Evolutionary conservation across 306 rosid genomes (phyloP).

Genomic region (Malus asiatica): DNA sequence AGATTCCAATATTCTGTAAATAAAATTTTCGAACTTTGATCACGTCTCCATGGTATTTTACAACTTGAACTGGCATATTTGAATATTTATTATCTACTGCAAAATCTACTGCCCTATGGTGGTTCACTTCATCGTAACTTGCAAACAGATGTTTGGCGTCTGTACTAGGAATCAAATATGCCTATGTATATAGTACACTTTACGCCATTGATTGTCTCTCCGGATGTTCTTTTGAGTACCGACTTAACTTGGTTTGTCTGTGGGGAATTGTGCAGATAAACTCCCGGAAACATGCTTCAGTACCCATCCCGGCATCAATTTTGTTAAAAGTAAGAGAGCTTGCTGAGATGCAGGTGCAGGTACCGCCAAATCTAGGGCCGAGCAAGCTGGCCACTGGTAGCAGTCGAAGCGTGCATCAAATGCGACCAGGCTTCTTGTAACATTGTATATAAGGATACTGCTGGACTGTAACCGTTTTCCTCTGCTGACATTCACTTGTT

Average conservation of each 20-base stretch:
- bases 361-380: constrained; percentile 47
- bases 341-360: constrained; percentile 75
- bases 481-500: background rate
- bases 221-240: background rate
- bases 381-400: constrained; percentile 34
- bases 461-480: constrained; percentile 15
- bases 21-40: background rate
- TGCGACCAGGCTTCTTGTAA: constrained; percentile 58
- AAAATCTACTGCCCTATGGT: background rate
- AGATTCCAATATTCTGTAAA: background rate
- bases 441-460: constrained; percentile 43
- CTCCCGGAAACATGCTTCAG: constrained; percentile 68
- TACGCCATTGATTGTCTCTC: background rate
- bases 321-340: constrained; percentile 78
- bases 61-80: background rate
- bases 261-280: constrained; percentile 38
- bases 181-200: background rate
- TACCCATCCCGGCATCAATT: constrained; percentile 68
- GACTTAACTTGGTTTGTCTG: background rate
- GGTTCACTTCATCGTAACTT: background rate
- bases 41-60: background rate
- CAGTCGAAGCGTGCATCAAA: constrained; percentile 30
- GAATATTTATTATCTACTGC: background rate
- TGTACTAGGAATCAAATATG: background rate
- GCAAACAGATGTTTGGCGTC: background rate